Base-by-base conservation (phyloP, 768 basidiomycete species). In the Goffeauzyma gilvescens region DNA sequence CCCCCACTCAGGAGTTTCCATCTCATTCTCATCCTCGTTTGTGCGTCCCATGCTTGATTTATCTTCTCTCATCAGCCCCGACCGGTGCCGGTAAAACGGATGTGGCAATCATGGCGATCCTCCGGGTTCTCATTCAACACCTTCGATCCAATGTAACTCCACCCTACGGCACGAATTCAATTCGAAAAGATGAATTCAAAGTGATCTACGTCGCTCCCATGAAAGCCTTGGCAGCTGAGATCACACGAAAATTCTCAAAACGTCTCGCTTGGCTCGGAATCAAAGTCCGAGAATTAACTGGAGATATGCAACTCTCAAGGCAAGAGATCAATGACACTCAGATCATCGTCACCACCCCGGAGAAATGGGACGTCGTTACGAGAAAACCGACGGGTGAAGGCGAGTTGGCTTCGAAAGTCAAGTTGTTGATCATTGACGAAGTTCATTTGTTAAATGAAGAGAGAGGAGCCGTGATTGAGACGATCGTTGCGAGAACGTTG, bases 51-150 rank as follows among this genome's bases (percentile, higher is more conserved):
- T 25, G 21, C 36, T 28, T 35, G 26, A 20, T 48, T 26, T 17
- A 12, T n/a, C 17, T 20, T 12, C 41, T 32, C 25, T 33, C 8
- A 18, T 12, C 53, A 90, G 87, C 93, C 57, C 93, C 93, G 0
- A 98, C 93, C 50, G 93, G 93, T 71, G 90, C 93, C n/a, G 93
- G 93, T 64, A 98, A 98, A 83, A 98, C 93, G 0, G 93, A 98
- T 63, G 80, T 98, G 0, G 93, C 93, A 0, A 81, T 96, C 75
- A 70, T 98, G 56, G 72, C 84, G 3, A 79, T 98, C 48, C 72
- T 98, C 35, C 81, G 87, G 23, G 81, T 89, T 22, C 66, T 96
- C 34, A 68, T 76, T 37, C 84, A 86, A 54, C 73, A 90, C 59
- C 3, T 44, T 20, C 40, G 49, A 13, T 27, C 32, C 3, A 44